Evolutionary conservation across 2,329 filamentous ascomycete genomes (phyloP).

Genomic region (Herpotrichia juniperi): DNA sequence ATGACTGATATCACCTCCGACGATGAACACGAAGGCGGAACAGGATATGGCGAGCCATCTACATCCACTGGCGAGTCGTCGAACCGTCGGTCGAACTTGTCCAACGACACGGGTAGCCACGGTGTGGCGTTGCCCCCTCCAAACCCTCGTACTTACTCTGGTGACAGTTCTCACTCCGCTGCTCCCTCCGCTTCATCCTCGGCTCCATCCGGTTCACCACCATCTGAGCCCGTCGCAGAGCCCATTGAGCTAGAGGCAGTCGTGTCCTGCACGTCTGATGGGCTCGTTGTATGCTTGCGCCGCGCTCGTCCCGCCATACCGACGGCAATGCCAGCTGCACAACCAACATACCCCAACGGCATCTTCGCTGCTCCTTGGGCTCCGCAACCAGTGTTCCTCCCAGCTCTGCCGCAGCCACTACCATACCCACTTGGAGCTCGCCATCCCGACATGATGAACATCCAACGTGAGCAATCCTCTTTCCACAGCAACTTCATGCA

Average conservation of each 20-base stretch:
- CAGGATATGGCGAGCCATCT: constrained; percentile 47
- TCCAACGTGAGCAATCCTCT: constrained; percentile 49
- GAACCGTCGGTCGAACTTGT: constrained; percentile 26
- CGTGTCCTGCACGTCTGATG: constrained; percentile 90
- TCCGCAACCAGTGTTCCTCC: constrained; percentile 63
- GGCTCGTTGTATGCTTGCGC: constrained; percentile 80
- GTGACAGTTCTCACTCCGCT: constrained; percentile 49
- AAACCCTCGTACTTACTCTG: constrained; percentile 52
- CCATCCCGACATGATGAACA: constrained; percentile 53
- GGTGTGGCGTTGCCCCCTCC: constrained; percentile 22
- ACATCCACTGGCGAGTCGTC: constrained; percentile 17
- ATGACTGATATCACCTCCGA: constrained; percentile 58
- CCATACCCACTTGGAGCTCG: constrained; percentile 43
- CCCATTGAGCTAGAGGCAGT: constrained; percentile 82
- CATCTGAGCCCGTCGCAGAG: constrained; percentile 32
- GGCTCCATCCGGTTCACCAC: constrained; percentile 21
- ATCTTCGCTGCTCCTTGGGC: constrained; percentile 85
- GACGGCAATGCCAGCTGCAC: constrained; percentile 24
- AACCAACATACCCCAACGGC: constrained; percentile 50
- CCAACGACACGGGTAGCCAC: constrained; percentile 20
- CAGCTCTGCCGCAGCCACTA: constrained; percentile 46
- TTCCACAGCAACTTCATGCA: constrained; percentile 70
- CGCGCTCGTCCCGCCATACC: constrained; percentile 75
- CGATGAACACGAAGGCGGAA: constrained; percentile 56
- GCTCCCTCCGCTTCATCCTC: constrained; percentile 37